Evolutionary conservation across 805 yeast species (phyloP).

Genomic region (Saturnispora bothae): DNA sequence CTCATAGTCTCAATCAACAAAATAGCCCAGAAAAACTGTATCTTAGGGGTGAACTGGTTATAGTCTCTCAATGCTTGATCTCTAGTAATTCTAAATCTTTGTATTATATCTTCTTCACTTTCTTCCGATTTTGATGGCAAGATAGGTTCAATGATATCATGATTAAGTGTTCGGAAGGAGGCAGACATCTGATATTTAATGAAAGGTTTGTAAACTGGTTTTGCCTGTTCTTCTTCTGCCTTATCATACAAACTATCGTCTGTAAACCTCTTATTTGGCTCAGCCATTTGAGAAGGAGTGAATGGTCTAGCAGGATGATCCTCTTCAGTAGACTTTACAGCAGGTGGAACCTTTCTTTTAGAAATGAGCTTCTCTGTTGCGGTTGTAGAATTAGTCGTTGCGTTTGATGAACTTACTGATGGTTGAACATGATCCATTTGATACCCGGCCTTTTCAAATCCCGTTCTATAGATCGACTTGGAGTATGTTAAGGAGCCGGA

Average conservation of each 20-base stretch:
- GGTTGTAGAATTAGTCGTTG: constrained; percentile 3
- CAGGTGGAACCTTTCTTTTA: constrained; percentile 5
- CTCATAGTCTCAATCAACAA: constrained; percentile 39
- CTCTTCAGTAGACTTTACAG: not conserved
- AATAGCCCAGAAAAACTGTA: constrained; percentile 60
- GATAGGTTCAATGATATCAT: constrained; percentile 22
- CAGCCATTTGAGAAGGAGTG: not conserved
- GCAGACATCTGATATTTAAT: constrained; percentile 13
- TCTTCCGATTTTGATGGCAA: constrained; percentile 24
- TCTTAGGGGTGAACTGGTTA: constrained; percentile 32
- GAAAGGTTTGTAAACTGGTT: not conserved
- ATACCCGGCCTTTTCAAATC: constrained; percentile 28
- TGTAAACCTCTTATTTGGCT: constrained; percentile 4
- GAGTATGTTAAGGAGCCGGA: constrained; percentile 26
- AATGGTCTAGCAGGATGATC: not conserved
- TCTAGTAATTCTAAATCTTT: constrained; percentile 23
- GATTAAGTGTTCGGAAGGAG: constrained; percentile 16
- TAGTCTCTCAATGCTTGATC: constrained; percentile 28
- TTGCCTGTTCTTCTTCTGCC: not conserved
- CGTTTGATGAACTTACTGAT: too few relatives aligned
- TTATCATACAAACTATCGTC: constrained; percentile 4
- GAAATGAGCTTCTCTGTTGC: not conserved
- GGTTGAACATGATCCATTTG: constrained; percentile 20
- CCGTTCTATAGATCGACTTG: constrained; percentile 26
- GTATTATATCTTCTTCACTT: constrained; percentile 17